Evolutionary conservation across 176 grass and related monocot genomes (phyloP).

Genomic region (Echinochloa phyllopogon): DNA sequence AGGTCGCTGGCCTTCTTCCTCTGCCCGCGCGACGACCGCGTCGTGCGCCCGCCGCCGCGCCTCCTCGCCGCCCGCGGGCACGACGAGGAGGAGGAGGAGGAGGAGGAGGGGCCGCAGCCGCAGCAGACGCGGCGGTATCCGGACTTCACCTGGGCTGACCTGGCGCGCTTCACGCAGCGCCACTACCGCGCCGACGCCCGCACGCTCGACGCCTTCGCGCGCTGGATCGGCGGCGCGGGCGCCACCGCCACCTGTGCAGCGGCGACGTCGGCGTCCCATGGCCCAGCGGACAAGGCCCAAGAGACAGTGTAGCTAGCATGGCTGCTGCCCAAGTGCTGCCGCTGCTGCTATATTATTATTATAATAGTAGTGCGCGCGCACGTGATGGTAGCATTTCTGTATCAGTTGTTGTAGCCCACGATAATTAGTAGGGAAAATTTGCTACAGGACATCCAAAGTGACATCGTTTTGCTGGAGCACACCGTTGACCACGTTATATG

Average conservation of each 20-base stretch:
- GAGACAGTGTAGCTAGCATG: background rate
- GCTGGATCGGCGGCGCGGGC: constrained; percentile 43
- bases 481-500: too few species aligned
- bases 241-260: background rate
- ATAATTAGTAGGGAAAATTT: too few species aligned
- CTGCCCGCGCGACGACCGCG: constrained; percentile 66
- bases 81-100: too few species aligned
- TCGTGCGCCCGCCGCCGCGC: constrained; percentile 58
- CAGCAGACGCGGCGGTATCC: constrained; percentile 53
- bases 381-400: background rate
- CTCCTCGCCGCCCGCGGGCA: background rate
- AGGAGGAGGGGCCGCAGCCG: too few species aligned
- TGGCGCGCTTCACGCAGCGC: constrained; percentile 73
- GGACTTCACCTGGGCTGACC: constrained; percentile 86
- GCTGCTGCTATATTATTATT: background rate
- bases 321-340: background rate
- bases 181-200: constrained; percentile 69
- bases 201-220: constrained; percentile 70
- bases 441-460: too few species aligned
- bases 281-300: background rate
- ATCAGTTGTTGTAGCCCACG: too few species aligned
- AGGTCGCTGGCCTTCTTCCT: constrained; percentile 88
- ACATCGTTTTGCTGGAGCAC: too few species aligned
- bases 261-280: background rate
- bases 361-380: too few species aligned